Percentiles rank a stretch among this genome's conserved stretches.
phyloP scores from a whole-genome alignment of 257 asterid genomes.

The Leptodermis oblonga region DNA sequence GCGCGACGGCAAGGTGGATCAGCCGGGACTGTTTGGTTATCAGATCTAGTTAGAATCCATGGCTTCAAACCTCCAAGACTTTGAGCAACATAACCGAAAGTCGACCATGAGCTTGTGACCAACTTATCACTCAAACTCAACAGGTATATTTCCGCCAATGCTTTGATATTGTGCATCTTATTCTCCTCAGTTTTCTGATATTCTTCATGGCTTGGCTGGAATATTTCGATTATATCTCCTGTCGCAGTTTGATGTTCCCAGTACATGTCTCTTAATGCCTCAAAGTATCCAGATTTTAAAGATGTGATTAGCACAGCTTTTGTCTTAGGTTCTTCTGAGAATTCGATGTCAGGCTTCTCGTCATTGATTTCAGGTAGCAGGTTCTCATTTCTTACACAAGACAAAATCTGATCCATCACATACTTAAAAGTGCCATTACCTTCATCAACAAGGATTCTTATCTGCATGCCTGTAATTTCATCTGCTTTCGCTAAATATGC shows the following conservation, averaged over 20 bases:
- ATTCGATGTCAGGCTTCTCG: conserved; percentile 3
- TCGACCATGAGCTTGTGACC: conserved; percentile 72
- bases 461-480: conserved; percentile 58
- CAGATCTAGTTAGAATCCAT: no score
- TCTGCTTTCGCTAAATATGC: conserved; percentile 57
- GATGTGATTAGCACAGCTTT: conserved; percentile 54
- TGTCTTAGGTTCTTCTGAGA: conserved; percentile 28
- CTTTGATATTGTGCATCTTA: conserved; percentile 49
- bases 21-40: no score
- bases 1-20: conserved; percentile 60
- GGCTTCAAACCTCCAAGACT: conserved; percentile 79
- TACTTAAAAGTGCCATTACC: conserved; percentile 41
- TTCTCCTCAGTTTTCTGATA: conserved; percentile 48
- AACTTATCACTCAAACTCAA: conserved; percentile 65
- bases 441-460: conserved; percentile 41
- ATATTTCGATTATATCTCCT: conserved; percentile 52
- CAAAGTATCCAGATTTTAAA: conserved; percentile 44
- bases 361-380: conserved; percentile 40
- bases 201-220: conserved; percentile 69
- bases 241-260: conserved; percentile 52
- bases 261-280: conserved; percentile 46
- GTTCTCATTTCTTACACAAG: conserved; percentile 49
- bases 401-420: conserved; percentile 48
- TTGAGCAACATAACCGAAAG: conserved; percentile 85
- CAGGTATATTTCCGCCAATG: conserved; percentile 79